phyloP scores from a whole-genome alignment of 2,329 filamentous ascomycete species.

The Cytospora chrysosperma region DNA sequence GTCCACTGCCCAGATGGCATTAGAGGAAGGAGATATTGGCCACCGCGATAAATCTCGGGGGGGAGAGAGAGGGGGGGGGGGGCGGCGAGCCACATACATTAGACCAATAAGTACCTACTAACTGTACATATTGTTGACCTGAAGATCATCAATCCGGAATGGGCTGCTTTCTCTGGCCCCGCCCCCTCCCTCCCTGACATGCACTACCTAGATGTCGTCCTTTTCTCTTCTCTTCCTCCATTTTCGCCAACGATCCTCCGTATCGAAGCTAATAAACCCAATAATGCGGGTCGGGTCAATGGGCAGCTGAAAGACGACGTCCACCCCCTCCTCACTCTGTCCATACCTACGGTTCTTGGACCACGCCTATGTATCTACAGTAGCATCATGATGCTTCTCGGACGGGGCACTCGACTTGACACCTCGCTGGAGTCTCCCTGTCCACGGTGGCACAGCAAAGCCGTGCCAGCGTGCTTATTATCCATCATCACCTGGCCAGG shows the following conservation, averaged over 20 bases:
- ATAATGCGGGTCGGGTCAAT: slow-evolving; percentile 14
- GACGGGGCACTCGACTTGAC: neutral
- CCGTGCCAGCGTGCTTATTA: too few relatives aligned
- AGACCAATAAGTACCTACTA: too few relatives aligned
- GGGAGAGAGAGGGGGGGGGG: too few relatives aligned
- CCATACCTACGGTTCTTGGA: too few relatives aligned
- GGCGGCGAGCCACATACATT: too few relatives aligned
- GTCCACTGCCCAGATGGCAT: neutral
- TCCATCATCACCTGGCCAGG: neutral
- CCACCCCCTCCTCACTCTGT: neutral
- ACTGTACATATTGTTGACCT: neutral
- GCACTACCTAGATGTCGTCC: neutral
- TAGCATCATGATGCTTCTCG: neutral
- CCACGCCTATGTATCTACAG: neutral
- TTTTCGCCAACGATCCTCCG: slow-evolving; percentile 1
- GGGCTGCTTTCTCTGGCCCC: slow-evolving; percentile 1
- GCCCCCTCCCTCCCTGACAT: neutral
- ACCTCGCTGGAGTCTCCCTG: neutral
- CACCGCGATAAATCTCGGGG: neutral
- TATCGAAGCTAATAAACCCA: neutral
- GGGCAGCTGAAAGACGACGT: slow-evolving; percentile 15
- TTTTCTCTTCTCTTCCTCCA: neutral
- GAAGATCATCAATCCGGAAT: slow-evolving; percentile 1
- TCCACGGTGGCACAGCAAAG: too few relatives aligned
- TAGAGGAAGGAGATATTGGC: neutral